Percentiles rank a stretch among this genome's conserved stretches.
phyloP scores from a whole-genome alignment of 148 eudicot species.

The Vaccinium corymbosum region DNA sequence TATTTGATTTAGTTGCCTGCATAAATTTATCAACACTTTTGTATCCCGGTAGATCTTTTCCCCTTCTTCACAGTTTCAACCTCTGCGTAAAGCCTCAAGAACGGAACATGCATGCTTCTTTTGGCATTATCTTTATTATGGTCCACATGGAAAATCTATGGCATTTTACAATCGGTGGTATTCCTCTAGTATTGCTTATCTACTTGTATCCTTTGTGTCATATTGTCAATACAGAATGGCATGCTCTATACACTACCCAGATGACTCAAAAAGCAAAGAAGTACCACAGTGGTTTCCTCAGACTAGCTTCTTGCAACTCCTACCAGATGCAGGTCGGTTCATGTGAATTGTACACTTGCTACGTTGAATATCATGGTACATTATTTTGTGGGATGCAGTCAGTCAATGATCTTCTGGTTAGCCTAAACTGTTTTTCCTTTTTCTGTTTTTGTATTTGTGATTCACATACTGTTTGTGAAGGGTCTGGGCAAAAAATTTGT shows the following conservation, averaged over 20 bases:
- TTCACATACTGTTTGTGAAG: neutral
- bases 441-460: neutral
- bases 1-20: neutral
- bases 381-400: neutral
- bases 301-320: conserved; percentile 44
- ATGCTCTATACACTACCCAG: conserved; percentile 60
- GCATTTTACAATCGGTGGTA: neutral
- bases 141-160: neutral
- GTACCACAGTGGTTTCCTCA: conserved; percentile 63
- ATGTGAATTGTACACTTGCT: neutral
- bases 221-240: conserved; percentile 47
- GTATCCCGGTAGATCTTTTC: neutral
- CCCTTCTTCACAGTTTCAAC: neutral
- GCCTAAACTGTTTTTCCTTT: neutral
- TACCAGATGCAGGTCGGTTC: conserved; percentile 53
- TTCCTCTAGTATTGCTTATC: neutral
- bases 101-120: neutral
- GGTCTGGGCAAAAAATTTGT: too few species aligned
- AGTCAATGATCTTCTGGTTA: neutral
- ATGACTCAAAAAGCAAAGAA: conserved; percentile 64
- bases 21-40: conserved; percentile 6
- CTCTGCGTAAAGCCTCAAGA: neutral
- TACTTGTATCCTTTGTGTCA: conserved; percentile 13
- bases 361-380: neutral
- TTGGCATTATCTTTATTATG: neutral